A percentile compares a stretch with the other conserved stretches of the same genome.
phyloP scores from a whole-genome alignment of 257 asterid species.

The Solanum piurae region DNA sequence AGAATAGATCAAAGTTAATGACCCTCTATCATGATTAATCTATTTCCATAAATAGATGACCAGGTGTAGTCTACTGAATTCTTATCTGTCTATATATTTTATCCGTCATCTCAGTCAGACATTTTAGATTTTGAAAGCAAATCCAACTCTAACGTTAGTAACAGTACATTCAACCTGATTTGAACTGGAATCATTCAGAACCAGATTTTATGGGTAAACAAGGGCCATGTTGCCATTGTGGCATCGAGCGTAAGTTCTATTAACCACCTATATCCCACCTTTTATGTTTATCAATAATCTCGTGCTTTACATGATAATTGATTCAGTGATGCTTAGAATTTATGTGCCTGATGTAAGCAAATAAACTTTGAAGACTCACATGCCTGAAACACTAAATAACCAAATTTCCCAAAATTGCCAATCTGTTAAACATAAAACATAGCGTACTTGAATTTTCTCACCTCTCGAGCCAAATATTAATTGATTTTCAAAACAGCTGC shows the following conservation, averaged over 20 bases:
- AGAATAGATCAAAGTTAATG: not conserved
- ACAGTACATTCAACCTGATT: not conserved
- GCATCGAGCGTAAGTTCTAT: slow-evolving; percentile 5
- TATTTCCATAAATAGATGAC: not conserved
- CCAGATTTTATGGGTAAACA: slow-evolving; percentile 5
- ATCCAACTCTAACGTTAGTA: not conserved
- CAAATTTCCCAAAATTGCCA: not conserved
- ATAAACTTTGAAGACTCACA: not conserved
- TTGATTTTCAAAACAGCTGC: not conserved
- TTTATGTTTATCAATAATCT: not conserved
- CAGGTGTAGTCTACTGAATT: not conserved
- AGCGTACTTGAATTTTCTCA: not conserved
- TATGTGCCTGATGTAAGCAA: not conserved
- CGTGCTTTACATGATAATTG: not conserved
- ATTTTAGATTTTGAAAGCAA: not conserved
- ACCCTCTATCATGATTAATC: not conserved
- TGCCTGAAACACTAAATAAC: not conserved
- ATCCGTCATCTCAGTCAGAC: not conserved
- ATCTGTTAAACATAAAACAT: not conserved
- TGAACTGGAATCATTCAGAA: not conserved
- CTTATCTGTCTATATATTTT: not conserved
- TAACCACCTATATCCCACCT: not conserved
- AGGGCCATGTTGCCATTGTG: slow-evolving; percentile 21
- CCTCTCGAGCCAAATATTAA: not conserved
- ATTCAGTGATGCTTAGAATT: not conserved